Conservation (phyloP, 2,329 filamentous ascomycete genomes). For the Scytalidium sp. region DNA sequence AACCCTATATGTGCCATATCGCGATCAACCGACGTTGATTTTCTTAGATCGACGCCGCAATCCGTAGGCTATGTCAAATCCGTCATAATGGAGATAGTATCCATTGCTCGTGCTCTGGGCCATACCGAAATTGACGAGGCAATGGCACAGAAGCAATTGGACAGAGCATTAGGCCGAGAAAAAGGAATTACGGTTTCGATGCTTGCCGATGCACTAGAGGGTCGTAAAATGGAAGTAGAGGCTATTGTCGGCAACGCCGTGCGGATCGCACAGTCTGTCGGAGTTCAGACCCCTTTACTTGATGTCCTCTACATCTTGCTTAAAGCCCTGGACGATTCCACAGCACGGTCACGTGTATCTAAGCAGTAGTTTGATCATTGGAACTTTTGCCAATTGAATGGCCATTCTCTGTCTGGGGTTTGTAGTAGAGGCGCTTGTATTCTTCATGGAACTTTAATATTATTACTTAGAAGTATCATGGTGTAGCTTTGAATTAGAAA, state of each 20-base stretch:
- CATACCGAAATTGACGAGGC: constrained; percentile 32
- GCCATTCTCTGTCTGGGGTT: too few relatives aligned
- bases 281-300: constrained; percentile 37
- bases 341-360: not conserved
- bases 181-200: constrained; percentile 45
- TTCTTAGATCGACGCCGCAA: constrained; percentile 33
- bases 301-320: constrained; percentile 41
- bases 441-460: too few relatives aligned
- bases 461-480: too few relatives aligned
- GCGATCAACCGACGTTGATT: constrained; percentile 42
- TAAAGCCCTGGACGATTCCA: constrained; percentile 24
- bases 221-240: constrained; percentile 44
- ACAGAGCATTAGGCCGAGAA: constrained; percentile 32
- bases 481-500: too few relatives aligned
- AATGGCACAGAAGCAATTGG: constrained; percentile 34
- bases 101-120: constrained; percentile 37
- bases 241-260: constrained; percentile 46
- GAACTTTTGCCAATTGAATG: too few relatives aligned
- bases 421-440: too few relatives aligned
- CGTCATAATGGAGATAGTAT: constrained; percentile 43
- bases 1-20: constrained; percentile 54
- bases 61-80: constrained; percentile 33
- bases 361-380: too few relatives aligned
- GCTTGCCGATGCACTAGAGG: constrained; percentile 41
- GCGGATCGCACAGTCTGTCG: constrained; percentile 35